Base-by-base conservation (phyloP, 148 eudicot genomes). In the Rhododendron ovatum region DNA sequence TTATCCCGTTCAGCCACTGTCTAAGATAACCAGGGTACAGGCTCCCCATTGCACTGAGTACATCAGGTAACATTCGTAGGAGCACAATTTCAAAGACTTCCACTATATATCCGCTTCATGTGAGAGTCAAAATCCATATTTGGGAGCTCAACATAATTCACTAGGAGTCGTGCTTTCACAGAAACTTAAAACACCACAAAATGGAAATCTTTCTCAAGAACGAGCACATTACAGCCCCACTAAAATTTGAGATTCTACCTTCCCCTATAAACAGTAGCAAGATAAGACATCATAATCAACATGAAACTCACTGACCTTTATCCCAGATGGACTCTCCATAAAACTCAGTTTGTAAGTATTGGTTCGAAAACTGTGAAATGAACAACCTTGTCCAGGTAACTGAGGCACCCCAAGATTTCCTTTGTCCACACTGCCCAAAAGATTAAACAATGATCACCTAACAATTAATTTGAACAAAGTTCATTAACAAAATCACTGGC, bases 401-500 rank as follows among this genome's bases (percentile, higher is more conserved):
- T 94, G 98, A n/a, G 99, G 99, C 87, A 97, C 98, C 86, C 99
- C 99, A 84, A 97, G 99, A 87, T 95, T 97, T 73, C 94, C 98
- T 89, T 97, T 97, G 71, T 95, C 98, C 84, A 50, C 94, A 89
- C 99, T 97, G 94, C 86, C 78, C 82, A 86, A 87, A 87, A 86
- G 84, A 84, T 83, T 76, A 82, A 78, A 12, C 45, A 78, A 5
- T 26, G 80, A 45, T 47, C 17, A 69, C 18, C 75, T 67, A 48
- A 65, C 15, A 57, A 43, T 50, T 24, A 81, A 81, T 26, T 81
- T 39, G 83, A 86, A 81, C 78, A 80, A 65, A 85, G 37, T 78
- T 75, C 33, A 45, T 20, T 9, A 18, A 59, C 17, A 55, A 82
- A 26, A 24, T 7, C 41, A 33, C 59, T 0, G 63, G 55, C 82